Base-by-base conservation (phyloP, 2,329 filamentous ascomycete species). In the Talaromyces verruculosus region DNA sequence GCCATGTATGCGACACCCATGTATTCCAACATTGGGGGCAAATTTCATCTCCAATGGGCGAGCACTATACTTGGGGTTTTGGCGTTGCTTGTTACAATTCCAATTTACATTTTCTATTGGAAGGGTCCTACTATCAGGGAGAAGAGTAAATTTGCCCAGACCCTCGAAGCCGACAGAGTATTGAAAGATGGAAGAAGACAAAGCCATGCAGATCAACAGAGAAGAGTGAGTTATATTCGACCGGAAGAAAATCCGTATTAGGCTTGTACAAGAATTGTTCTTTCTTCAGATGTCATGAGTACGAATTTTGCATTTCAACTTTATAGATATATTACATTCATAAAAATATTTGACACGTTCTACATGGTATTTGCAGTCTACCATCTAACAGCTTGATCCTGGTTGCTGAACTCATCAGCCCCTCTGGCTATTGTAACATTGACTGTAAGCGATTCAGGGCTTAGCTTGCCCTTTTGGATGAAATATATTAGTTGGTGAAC, bases 1-100 rank as follows among this genome's bases (percentile, higher is more conserved):
- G 90, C 89, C 0, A 82, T 91, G 60, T 89, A 88, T 15, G 87
- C 89, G 0, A 84, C 84, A 0, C 89, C 89, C 0, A 87, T 89
- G 77, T 88, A 87, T 75, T 72, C 77, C 58, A 86, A 80, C 35
- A 81, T 84, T 65, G 74, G 76, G 0, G 72, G 73, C 15, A 66
- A 72, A 19, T 75, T 79, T 5, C 82, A 82, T 72, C 78, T 88
- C 1, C 80, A 85, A 63, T 83, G 80, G 68, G 85, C 86, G 0
- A 84, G 83, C 33, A 84, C 83, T 0, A 80, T 87, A 6, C 80
- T 88, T 0, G 84, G 81, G 0, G 80, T 76, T 37, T 70, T 88
- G 35, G 80, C 83, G 1, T 72, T 85, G 1, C 71, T 85, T 22
- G 79, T 88, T 5, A 80, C 83, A 10, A 79, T 82, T 51, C 83